Evolutionary conservation across 192 early-diverging fungal genomes (phyloP).

Genomic region (Haplosporangium gracile): DNA sequence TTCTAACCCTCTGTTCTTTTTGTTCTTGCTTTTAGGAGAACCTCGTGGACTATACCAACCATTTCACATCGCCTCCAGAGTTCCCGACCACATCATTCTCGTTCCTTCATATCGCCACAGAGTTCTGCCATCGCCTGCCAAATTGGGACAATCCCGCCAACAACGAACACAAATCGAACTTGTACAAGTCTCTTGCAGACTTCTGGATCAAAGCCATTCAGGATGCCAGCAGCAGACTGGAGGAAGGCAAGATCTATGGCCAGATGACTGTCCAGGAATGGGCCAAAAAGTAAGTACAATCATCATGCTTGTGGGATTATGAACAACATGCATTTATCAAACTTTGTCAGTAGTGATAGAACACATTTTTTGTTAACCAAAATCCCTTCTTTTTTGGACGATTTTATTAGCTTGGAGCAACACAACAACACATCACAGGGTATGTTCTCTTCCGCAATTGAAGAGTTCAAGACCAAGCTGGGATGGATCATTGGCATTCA

Average conservation of each 20-base stretch:
- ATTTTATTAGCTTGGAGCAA: conserved; percentile 63
- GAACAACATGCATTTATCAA: background rate
- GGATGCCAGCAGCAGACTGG: conserved; percentile 77
- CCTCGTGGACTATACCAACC: conserved; percentile 80
- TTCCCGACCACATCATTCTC: conserved; percentile 83
- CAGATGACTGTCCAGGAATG: conserved; percentile 85
- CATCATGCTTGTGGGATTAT: background rate
- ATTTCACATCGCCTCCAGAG: conserved; percentile 84
- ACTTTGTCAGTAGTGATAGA: background rate
- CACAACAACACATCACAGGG: conserved; percentile 72
- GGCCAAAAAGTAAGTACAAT: conserved; percentile 73
- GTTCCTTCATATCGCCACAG: conserved; percentile 84
- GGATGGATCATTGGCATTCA: conserved; percentile 84
- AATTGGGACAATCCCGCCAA: conserved; percentile 80
- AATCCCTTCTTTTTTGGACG: background rate
- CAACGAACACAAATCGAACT: conserved; percentile 73
- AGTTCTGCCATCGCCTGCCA: conserved; percentile 82
- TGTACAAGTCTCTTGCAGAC: conserved; percentile 78
- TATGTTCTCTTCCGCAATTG: conserved; percentile 69
- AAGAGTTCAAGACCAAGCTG: conserved; percentile 71
- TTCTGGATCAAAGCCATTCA: conserved; percentile 84
- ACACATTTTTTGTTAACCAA: background rate
- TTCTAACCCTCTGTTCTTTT: conserved; percentile 24
- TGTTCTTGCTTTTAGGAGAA: conserved; percentile 61
- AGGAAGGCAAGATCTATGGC: conserved; percentile 87